These are phyloP conservation scores for Pseudocercospora vitis DNA, from an alignment of 2,329 filamentous ascomycete species.

Conservation along the genomic window DNA sequence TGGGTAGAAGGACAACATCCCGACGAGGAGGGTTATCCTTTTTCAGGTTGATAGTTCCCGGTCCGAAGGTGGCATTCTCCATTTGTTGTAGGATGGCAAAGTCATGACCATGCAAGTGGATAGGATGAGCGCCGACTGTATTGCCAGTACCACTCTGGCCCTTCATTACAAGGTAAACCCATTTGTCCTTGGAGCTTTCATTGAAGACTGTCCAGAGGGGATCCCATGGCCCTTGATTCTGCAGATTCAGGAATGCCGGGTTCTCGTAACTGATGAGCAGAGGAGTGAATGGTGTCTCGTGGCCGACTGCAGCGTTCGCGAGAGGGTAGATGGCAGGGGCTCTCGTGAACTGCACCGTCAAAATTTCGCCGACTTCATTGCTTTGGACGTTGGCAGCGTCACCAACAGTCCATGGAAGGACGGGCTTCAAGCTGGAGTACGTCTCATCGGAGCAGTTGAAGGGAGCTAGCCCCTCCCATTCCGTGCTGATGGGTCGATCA, in stretches of 20 bases:
- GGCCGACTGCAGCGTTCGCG: slow-evolving; percentile 25
- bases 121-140: slow-evolving; percentile 33
- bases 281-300: slow-evolving; percentile 31
- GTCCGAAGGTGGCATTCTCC: slow-evolving; percentile 26
- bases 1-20: slow-evolving; percentile 49
- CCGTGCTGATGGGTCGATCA: too few relatives aligned
- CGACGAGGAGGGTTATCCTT: slow-evolving; percentile 48
- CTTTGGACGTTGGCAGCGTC: slow-evolving; percentile 19
- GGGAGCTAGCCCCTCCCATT: too few relatives aligned
- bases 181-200: slow-evolving; percentile 25
- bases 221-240: slow-evolving; percentile 20
- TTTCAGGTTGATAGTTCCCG: slow-evolving; percentile 34
- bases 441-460: slow-evolving; percentile 35
- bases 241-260: slow-evolving; percentile 32
- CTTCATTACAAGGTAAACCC: slow-evolving; percentile 35
- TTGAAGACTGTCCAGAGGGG: slow-evolving; percentile 22
- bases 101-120: slow-evolving; percentile 35
- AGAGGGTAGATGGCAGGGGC: too few relatives aligned
- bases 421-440: slow-evolving; percentile 27
- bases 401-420: slow-evolving; percentile 33
- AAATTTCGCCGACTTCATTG: slow-evolving; percentile 30
- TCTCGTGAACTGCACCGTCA: slow-evolving; percentile 16
- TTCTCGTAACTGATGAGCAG: slow-evolving; percentile 32
- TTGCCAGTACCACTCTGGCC: slow-evolving; percentile 19
- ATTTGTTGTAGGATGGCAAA: slow-evolving; percentile 34